Evolutionary conservation across 352 stramenopile species (phyloP), one percentile per base, ranked within the genome.

Genomic region (Thalassiosira livingstoniorum): DNA sequence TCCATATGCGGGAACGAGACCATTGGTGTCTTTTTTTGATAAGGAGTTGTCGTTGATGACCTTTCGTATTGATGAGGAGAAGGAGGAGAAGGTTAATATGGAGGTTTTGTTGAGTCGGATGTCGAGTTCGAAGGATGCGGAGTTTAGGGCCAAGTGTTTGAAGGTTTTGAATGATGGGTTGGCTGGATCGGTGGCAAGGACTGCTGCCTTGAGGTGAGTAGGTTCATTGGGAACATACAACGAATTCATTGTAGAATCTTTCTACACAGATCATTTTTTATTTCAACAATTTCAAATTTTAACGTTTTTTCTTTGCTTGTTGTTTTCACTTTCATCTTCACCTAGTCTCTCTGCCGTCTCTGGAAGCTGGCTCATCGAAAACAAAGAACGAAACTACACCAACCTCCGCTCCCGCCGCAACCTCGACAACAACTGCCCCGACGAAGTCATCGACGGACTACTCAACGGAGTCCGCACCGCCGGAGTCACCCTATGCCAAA

Each of bases 391-490:
- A 34, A 72, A 70, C 3, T 87, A 87, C 39, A 31, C 25, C 2
- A 68, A 54, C 27, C 63, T 87, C 21, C 74, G 80, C 32, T 78
- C 37, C 29, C 75, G 69, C 31, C 60, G 80, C 23, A 87, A 87
- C 47, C 57, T 87, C 11, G 75, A 84, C 29, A 87, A 87, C 47
- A 87, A 87, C 43, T 87, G 80, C 34, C 75, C 74, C 18, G 80
- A 87, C 55, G 76, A 62, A 29, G 80, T 87, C 18, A 68, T 87
- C 21, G 68, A 84, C 18, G 69, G 53, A 37, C 68, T 87, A 21
- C 51, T 87, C 13, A 37, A 70, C 47, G 80, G 58, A 34, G 80
- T 87, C 18, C 68, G 80, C 25, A 57, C 68, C 27, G 75, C 70
- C 34, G 80, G 75, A 21, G 62, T 87, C 7, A 51, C 76, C 10